Base-by-base conservation (phyloP, 768 basidiomycete genomes). In the Leccinum ochraceum region DNA sequence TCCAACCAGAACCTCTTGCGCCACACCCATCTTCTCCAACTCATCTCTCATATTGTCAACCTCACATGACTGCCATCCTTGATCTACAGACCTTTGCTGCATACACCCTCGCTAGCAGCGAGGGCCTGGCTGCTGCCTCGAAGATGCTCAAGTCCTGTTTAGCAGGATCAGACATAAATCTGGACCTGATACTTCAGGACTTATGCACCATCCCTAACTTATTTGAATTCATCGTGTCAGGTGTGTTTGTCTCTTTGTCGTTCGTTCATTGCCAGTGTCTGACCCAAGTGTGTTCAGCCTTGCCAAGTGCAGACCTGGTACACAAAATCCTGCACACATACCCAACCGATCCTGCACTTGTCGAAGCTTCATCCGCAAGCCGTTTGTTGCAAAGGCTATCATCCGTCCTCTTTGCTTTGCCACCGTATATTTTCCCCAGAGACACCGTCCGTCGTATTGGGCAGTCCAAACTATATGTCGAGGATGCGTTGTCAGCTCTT, bases 211-310 rank as follows among this genome's bases (percentile, higher is more conserved):
- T 62, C 9, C 69, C 73, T 0, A 48, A 61, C 14, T 58, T 74
- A 7, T 75, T 75, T 26, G 69, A 71, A 4, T 73, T 67, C 22
- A n/a, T 75, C 1, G 30, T 74, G 1, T 76, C 75, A 3, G 64
- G 74, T 71, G 56, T 50, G 67, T 61, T 6, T 48, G 20, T 36
- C n/a, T 34, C 49, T n/a, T 53, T 6, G 0, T 28, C 4, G 20
- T 14, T 1, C 32, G 9, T 20, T 5, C 20, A 24, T 24, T 42
- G 9, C 49, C 30, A 30, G 30, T 30, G 30, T 30, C 30, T 30
- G 30, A 30, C 30, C 30, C 30, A 30, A 30, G 2, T 30, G 30
- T 30, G 1, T 30, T 30, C 30, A 30, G 30, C 30, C 30, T 30
- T 30, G 30, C 30, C 30, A 3, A 30, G 30, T 30, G 30, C 8